These are phyloP conservation scores for Hyphodiscus hymeniophilus DNA, from an alignment of 495 filamentous ascomycete genomes.

Conservation along the genomic window DNA sequence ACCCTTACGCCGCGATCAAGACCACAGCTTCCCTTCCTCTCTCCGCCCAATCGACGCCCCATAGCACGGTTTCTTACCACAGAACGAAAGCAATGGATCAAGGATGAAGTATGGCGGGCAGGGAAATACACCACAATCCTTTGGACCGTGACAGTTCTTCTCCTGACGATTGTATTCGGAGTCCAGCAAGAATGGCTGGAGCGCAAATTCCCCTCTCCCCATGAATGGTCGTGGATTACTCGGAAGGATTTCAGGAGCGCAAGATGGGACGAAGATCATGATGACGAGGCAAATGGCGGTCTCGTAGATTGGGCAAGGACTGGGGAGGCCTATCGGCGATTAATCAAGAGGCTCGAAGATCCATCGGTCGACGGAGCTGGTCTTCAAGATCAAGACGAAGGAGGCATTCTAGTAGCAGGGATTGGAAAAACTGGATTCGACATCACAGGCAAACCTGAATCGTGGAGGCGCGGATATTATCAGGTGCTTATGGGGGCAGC, in stretches of 20 bases:
- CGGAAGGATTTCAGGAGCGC: constrained; percentile 54
- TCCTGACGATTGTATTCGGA: constrained; percentile 46
- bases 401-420: constrained; percentile 44
- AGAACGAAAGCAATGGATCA: constrained; percentile 58
- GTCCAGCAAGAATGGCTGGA: constrained; percentile 63
- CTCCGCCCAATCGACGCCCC: constrained; percentile 34
- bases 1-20: constrained; percentile 27
- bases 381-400: constrained; percentile 47
- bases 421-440: constrained; percentile 56
- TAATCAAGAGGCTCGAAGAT: constrained; percentile 57
- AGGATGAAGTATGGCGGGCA: constrained; percentile 50
- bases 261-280: constrained; percentile 44
- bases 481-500: constrained; percentile 69
- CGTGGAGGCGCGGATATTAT: constrained; percentile 79
- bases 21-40: constrained; percentile 77
- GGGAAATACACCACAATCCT: constrained; percentile 49
- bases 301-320: constrained; percentile 59
- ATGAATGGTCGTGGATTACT: constrained; percentile 61
- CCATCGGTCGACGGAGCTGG: constrained; percentile 56
- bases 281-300: constrained; percentile 32
- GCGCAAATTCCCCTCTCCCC: constrained; percentile 62
- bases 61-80: constrained; percentile 69
- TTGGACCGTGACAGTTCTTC: constrained; percentile 45
- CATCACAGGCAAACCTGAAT: constrained; percentile 62
- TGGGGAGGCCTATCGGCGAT: constrained; percentile 40